Base-by-base conservation (phyloP, 441 rosid genomes). In the Pelargonium australe region DNA sequence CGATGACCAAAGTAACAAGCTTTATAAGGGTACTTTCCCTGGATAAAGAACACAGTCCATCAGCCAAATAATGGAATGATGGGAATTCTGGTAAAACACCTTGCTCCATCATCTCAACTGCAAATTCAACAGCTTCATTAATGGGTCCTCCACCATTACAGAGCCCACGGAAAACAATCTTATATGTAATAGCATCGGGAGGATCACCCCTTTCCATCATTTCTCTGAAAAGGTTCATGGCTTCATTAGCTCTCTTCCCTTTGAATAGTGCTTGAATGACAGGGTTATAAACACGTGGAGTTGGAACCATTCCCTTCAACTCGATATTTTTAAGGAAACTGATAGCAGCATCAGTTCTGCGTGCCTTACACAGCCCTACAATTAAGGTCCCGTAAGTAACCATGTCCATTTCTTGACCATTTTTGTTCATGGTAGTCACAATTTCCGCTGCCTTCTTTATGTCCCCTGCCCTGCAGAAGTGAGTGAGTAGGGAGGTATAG, bases 351-450 rank as follows among this genome's bases (percentile, higher is more conserved):
- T 87, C 89, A 2, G 86, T 80, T 78, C 93, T 84, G 69, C 98
- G 91, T 10, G 92, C 95, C 81, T 83, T 94, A 73, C 96, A 94
- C 49, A 94, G 81, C 34, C 98, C 98, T 8, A 86, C 82, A 5
- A 91, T 86, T 75, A 94, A 75, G 41, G 97, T 89, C 57, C 89
- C 96, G 8, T 91, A 94, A 0, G 96, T 91, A 61, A 94, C 96
- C 41, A 89, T 84, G 64, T 89, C 95, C 0, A 96, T 95, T 47
- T 91, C 92, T 7, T 96, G 87, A 10, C 91, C 93, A 68, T 80
- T 82, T 5, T 92, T 81, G 67, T 90, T 76, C 97, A 94, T 94
- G 44, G 86, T 81, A 73, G 88, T 88, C 23, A 91, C 93, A 62
- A 94, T 79, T 70, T 91, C 97, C 0, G 93, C 91, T 12, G 97